Evolutionary conservation across 1,284 basidiomycete genomes (phyloP).

Genomic region (Austroboletus novae-zelandiae): DNA sequence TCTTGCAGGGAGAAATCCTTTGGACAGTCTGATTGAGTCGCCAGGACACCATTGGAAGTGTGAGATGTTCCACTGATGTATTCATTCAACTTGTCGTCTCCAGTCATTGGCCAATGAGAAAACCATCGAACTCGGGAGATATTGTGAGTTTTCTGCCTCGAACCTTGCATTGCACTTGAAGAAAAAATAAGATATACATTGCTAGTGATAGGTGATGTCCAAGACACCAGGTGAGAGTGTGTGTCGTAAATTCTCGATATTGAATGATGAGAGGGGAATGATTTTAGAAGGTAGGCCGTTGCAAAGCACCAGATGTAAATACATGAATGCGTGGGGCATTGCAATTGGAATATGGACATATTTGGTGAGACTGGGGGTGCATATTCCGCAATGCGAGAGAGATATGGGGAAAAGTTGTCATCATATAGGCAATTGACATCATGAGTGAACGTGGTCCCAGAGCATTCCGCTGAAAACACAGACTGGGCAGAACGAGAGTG

Average conservation of each 20-base stretch:
- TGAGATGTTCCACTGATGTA: slow-evolving; percentile 35
- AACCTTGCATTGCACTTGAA: too few species aligned
- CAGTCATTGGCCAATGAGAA: slow-evolving; percentile 31
- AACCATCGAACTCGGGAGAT: slow-evolving; percentile 15
- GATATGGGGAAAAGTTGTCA: too few species aligned
- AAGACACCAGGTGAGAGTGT: not conserved
- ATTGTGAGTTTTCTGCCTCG: too few species aligned
- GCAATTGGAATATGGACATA: not conserved
- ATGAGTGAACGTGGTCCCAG: not conserved
- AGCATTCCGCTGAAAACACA: not conserved
- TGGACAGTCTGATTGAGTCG: slow-evolving; percentile 37
- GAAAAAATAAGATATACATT: not conserved
- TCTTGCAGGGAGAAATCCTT: slow-evolving; percentile 38
- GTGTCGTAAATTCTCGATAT: not conserved
- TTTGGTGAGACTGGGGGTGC: not conserved
- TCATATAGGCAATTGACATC: not conserved
- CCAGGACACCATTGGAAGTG: slow-evolving; percentile 40
- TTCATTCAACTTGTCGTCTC: slow-evolving; percentile 30
- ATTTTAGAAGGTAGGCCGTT: not conserved
- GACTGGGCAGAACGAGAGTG: not conserved
- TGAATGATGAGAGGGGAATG: not conserved
- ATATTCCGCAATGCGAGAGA: not conserved
- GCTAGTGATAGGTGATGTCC: slow-evolving; percentile 17
- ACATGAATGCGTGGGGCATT: not conserved
- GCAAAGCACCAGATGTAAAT: not conserved